Percentiles rank a stretch among this genome's conserved stretches.
phyloP scores from a whole-genome alignment of 768 basidiomycete genomes.

The Crassisporium funariophilum region DNA sequence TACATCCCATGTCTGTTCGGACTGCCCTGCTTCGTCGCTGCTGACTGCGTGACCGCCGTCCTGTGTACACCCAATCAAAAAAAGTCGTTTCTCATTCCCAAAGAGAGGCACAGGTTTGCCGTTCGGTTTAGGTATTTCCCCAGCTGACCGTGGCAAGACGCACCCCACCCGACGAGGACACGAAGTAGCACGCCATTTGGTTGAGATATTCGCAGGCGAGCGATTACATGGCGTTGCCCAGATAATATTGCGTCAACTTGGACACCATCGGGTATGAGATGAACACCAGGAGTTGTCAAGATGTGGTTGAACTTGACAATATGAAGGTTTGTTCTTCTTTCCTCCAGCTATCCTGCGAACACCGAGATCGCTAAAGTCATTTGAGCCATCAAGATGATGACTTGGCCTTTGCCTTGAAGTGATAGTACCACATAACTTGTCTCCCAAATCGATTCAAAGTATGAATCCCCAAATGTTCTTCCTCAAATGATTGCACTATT shows the following conservation, averaged over 20 bases:
- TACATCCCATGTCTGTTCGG: conserved; percentile 20
- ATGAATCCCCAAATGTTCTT: conserved; percentile 42
- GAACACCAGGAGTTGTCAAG: conserved; percentile 22
- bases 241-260: conserved; percentile 50
- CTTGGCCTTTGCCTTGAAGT: conserved; percentile 40
- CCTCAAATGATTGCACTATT: conserved; percentile 42
- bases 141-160: conserved; percentile 83
- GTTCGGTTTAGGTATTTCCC: conserved; percentile 37
- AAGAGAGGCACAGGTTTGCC: conserved; percentile 28
- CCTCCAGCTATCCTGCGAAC: conserved; percentile 35
- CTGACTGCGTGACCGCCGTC: conserved; percentile 70
- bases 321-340: conserved; percentile 31
- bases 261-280: conserved; percentile 21
- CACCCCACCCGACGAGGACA: conserved; percentile 77
- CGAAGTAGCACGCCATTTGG: conserved; percentile 22
- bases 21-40: too few relatives aligned
- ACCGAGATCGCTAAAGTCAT: conserved; percentile 86
- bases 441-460: conserved; percentile 68
- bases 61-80: conserved; percentile 67
- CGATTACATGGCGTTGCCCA: conserved; percentile 76
- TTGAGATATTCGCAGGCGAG: conserved; percentile 34
- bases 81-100: conserved; percentile 22
- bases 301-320: conserved; percentile 46
- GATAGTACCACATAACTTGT: conserved; percentile 75
- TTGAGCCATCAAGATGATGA: conserved; percentile 74